These are phyloP conservation scores for Diaporthe amygdali DNA, from an alignment of 2,329 filamentous ascomycete genomes.

Conservation along the genomic window DNA sequence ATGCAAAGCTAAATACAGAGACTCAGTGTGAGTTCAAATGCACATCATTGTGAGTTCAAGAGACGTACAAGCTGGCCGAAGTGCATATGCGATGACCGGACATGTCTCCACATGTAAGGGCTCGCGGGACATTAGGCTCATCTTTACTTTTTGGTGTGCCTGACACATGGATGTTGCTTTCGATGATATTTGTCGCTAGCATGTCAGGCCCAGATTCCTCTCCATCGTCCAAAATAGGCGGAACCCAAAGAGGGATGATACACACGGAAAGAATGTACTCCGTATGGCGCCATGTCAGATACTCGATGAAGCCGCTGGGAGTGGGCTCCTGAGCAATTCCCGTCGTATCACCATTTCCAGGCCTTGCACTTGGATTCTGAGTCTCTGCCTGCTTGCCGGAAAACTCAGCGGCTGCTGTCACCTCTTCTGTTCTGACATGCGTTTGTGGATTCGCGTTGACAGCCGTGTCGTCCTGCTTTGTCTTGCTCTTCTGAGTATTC, in stretches of 20 bases:
- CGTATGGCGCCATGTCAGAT: conserved; percentile 14
- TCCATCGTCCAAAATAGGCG: background rate
- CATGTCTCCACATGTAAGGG: conserved; percentile 27
- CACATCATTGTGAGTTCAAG: fast-evolving
- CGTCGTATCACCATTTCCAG: background rate
- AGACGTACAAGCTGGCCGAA: conserved; percentile 26
- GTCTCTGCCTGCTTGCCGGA: background rate
- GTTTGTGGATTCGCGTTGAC: no score
- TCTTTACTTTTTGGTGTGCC: no score
- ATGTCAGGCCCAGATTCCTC: background rate
- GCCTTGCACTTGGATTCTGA: background rate
- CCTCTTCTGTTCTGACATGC: background rate
- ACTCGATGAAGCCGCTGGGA: background rate
- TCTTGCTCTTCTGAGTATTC: no score
- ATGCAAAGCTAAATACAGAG: background rate
- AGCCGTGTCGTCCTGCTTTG: no score
- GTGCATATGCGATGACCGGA: conserved; percentile 21
- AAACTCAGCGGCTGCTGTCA: background rate
- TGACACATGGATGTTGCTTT: no score
- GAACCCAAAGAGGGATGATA: background rate
- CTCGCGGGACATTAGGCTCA: background rate
- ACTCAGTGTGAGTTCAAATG: background rate
- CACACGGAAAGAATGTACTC: conserved; percentile 20
- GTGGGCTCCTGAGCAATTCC: background rate
- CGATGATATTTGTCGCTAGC: no score